Base-by-base conservation (phyloP, 169 alveolate genomes). In the Eimeria necatrix region DNA sequence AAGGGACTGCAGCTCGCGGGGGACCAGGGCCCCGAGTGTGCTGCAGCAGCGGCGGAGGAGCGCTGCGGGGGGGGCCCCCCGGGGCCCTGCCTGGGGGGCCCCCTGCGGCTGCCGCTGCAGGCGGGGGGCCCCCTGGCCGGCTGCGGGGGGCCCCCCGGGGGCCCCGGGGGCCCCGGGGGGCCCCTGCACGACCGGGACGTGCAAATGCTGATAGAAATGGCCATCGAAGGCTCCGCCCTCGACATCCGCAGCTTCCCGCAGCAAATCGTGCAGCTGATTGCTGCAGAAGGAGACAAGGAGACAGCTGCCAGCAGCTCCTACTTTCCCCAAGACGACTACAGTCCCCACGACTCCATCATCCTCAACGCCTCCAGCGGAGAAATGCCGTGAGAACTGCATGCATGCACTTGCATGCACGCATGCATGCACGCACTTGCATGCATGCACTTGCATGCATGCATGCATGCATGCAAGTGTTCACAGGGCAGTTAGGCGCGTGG, bases 191-290 rank as follows among this genome's bases (percentile, higher is more conserved):
- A 76, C 32, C 24, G 61, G 22, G 48, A 48, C 61, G 87, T 76
- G 64, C 87, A 76, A 24, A 18, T 76, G 32, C 24, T 76, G 16
- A 76, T 76, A 4, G 87, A 76, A 26, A 14, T 76, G 5, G 24
- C 87, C 5, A 60, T 7, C 4, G 64, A 76, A 22, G 87, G 87
- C 0, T 48, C 61, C 5, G 87, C 41, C 6, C 87, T 76, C 16
- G 87, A 76, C 56, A 76, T 76, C 87, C 87, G 87, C 59, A 76
- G 87, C 87, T 76, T 76, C 64, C 87, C 87, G 32, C 26, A 48
- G 10, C 87, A 76, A 41, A 76, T 76, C 7, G 87, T 76, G 32
- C 87, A 76, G 87, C 61, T 76, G 4, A 76, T 76, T 41, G 8
- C 87, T 14, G 56, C 87, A 4, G 87, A 76, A 14, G 87, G 46